A percentile compares a stretch with the other conserved stretches of the same genome.
Evolutionary conservation across 768 basidiomycete genomes (phyloP).

Genomic region (Pisolithus orientalis): DNA sequence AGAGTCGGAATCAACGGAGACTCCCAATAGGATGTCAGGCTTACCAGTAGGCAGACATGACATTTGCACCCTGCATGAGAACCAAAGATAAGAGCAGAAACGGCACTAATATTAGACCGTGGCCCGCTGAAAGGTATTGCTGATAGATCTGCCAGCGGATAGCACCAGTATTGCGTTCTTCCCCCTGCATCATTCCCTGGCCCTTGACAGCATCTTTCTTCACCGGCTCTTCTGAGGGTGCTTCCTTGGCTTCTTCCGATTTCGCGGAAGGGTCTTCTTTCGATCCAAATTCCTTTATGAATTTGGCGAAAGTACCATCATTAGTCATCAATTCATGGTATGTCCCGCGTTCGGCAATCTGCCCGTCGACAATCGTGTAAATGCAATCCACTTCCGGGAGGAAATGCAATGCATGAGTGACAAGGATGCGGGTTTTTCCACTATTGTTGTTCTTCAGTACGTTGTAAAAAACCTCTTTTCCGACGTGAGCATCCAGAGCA

Average conservation of each 20-base stretch:
- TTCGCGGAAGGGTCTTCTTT: slow-evolving; percentile 45
- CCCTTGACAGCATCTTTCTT: slow-evolving; percentile 33
- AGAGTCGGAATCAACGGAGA: neutral
- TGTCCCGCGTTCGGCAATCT: slow-evolving; percentile 74
- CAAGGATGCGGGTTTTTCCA: slow-evolving; percentile 79
- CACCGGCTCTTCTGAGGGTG: slow-evolving; percentile 30
- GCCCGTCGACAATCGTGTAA: slow-evolving; percentile 69
- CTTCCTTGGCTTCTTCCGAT: slow-evolving; percentile 26
- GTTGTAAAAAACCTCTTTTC: slow-evolving; percentile 80
- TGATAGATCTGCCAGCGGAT: slow-evolving; percentile 26
- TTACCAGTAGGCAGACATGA: slow-evolving; percentile 73
- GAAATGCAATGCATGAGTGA: slow-evolving; percentile 90
- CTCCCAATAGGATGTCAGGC: slow-evolving; percentile 11
- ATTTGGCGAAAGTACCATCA: slow-evolving; percentile 63
- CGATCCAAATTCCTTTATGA: slow-evolving; percentile 74
- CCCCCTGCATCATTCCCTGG: slow-evolving; percentile 68
- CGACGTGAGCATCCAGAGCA: slow-evolving; percentile 92
- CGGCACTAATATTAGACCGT: slow-evolving; percentile 60
- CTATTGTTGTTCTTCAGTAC: slow-evolving; percentile 59
- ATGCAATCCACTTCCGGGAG: slow-evolving; percentile 85
- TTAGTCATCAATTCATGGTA: slow-evolving; percentile 63
- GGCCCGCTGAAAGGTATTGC: slow-evolving; percentile 63
- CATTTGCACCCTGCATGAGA: slow-evolving; percentile 61
- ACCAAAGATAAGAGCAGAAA: slow-evolving; percentile 53
- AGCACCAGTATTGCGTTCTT: slow-evolving; percentile 77